Percentiles rank a stretch among this genome's conserved stretches.
Evolutionary conservation across 257 asterid species (phyloP).

Genomic region (Fraxinus pennsylvanica): DNA sequence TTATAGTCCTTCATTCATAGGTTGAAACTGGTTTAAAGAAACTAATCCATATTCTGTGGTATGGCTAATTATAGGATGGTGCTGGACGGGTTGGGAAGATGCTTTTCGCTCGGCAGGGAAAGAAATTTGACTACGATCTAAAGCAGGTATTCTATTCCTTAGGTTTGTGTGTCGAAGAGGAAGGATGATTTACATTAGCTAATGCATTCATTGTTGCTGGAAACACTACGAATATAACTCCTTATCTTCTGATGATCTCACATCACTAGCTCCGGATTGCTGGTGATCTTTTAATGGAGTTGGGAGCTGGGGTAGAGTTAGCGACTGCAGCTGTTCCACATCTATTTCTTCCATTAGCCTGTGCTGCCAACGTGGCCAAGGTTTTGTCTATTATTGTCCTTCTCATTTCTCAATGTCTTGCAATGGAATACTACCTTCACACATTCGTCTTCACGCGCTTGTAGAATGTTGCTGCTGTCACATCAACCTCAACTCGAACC

Average conservation of each 20-base stretch:
- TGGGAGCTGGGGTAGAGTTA: constrained; percentile 97
- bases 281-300: constrained; percentile 96
- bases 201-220: not conserved
- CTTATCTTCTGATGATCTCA: constrained; percentile 21
- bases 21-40: not conserved
- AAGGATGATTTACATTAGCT: not conserved
- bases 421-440: constrained; percentile 19
- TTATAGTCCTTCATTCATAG: not conserved
- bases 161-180: constrained; percentile 18
- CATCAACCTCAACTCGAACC: constrained; percentile 96
- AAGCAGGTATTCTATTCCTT: constrained; percentile 70
- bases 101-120: constrained; percentile 95
- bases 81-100: constrained; percentile 98
- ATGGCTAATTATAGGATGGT: constrained; percentile 68
- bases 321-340: constrained; percentile 88
- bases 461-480: constrained; percentile 93
- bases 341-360: constrained; percentile 93
- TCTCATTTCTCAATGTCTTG: constrained; percentile 12
- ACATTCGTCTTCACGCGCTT: constrained; percentile 32
- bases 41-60: constrained; percentile 19
- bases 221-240: not conserved
- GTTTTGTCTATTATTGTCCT: constrained; percentile 35
- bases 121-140: constrained; percentile 94
- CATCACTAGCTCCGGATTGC: constrained; percentile 76
- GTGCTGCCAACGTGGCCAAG: constrained; percentile 98